Conservation (phyloP, 257 asterid genomes). For the Hygrophila difformis region DNA sequence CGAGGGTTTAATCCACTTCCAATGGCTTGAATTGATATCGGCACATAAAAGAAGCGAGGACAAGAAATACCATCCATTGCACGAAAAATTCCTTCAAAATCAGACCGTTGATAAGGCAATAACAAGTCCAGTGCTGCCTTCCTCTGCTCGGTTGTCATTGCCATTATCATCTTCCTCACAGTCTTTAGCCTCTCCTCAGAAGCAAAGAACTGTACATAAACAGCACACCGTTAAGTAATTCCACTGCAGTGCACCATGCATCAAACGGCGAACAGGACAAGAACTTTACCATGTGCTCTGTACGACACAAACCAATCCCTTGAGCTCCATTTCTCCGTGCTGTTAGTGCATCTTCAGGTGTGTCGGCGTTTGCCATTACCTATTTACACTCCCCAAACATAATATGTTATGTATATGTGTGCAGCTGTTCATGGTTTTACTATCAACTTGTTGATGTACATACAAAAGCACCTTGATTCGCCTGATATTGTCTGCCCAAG, state of each 20-base stretch:
- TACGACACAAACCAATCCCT: conserved; percentile 92
- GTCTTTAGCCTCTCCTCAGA: conserved; percentile 97
- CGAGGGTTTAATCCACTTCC: no score
- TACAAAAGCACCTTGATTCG: conserved; percentile 67
- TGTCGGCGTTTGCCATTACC: conserved; percentile 99
- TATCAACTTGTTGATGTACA: no score
- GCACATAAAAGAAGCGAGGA: neutral
- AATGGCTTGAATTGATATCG: no score
- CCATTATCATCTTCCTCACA: conserved; percentile 96
- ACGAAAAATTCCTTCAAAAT: conserved; percentile 91
- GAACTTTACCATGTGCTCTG: conserved; percentile 80
- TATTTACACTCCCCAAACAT: neutral
- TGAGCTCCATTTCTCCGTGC: conserved; percentile 91
- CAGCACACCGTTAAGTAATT: no score
- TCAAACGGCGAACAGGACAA: neutral
- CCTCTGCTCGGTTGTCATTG: conserved; percentile 64
- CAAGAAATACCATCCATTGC: conserved; percentile 82
- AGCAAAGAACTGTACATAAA: conserved; percentile 93
- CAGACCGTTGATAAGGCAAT: conserved; percentile 89
- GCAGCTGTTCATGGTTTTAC: no score
- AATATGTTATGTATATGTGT: neutral
- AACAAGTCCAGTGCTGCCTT: conserved; percentile 67
- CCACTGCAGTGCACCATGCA: no score
- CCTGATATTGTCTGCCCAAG: conserved; percentile 78
- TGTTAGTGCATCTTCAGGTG: conserved; percentile 85